Evolutionary conservation across 176 grass and related monocot species (phyloP).

Genomic region (Triticum urartu): DNA sequence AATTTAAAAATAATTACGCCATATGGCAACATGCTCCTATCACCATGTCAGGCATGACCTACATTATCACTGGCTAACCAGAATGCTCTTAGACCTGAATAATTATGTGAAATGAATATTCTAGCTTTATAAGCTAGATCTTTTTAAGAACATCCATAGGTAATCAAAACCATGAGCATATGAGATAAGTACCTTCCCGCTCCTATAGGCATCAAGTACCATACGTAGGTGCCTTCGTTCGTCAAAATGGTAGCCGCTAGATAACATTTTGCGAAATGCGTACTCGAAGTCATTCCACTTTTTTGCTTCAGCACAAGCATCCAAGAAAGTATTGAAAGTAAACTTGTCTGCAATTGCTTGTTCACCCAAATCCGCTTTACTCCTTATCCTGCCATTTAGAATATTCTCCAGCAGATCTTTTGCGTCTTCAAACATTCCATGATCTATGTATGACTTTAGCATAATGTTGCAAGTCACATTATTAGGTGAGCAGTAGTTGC

Average conservation of each 20-base stretch:
- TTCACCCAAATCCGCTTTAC: constrained; percentile 38
- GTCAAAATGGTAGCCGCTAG: constrained; percentile 62
- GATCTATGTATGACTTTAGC: constrained; percentile 72
- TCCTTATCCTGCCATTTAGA: constrained; percentile 51
- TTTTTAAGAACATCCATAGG: not conserved
- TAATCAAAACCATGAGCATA: constrained; percentile 18
- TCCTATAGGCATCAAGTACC: constrained; percentile 70
- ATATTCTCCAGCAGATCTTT: constrained; percentile 68
- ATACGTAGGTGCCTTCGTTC: constrained; percentile 66
- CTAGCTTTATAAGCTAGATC: constrained; percentile 10
- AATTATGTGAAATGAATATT: constrained; percentile 25
- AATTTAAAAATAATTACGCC: not conserved
- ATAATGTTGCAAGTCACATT: constrained; percentile 84
- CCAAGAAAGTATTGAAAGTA: constrained; percentile 95
- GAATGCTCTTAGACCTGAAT: constrained; percentile 21
- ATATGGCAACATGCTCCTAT: constrained; percentile 7
- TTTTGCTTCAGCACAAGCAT: constrained; percentile 64
- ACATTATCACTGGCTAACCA: not conserved
- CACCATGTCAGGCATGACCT: constrained; percentile 13
- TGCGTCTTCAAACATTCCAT: constrained; percentile 75
- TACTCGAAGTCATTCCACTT: constrained; percentile 85
- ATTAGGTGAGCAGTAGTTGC: constrained; percentile 84
- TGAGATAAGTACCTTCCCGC: constrained; percentile 45
- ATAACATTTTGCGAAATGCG: constrained; percentile 72
- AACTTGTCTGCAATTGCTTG: constrained; percentile 77